These are phyloP conservation scores for Lathyrus sativus DNA, from an alignment of 306 rosid species.

Conservation along the genomic window DNA sequence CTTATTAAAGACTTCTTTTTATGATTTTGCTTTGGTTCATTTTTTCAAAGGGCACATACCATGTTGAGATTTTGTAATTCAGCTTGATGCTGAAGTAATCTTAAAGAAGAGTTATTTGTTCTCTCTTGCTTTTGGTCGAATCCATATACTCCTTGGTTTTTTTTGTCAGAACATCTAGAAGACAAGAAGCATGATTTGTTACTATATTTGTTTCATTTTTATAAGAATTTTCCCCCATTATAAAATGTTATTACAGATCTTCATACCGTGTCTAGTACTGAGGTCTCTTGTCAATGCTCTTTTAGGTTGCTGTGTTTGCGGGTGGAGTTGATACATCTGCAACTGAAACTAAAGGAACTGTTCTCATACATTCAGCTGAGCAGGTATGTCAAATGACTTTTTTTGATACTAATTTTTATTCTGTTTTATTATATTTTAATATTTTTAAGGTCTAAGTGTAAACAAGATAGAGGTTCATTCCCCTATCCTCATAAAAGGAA, in stretches of 20 bases:
- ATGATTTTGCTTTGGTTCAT: constrained; percentile 1
- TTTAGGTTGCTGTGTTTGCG: constrained; percentile 88
- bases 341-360: constrained; percentile 94
- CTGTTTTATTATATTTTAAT: constrained; percentile 7
- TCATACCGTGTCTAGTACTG: constrained; percentile 15
- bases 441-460: not conserved
- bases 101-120: not conserved
- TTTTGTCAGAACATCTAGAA: not conserved
- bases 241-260: constrained; percentile 8
- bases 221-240: not conserved
- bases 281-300: constrained; percentile 36
- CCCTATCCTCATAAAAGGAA: not conserved
- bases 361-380: constrained; percentile 84
- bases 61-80: constrained; percentile 16
- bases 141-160: not conserved
- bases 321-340: constrained; percentile 96
- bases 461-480: constrained; percentile 27
- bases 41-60: not conserved
- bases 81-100: constrained; percentile 3
- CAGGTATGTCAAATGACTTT: constrained; percentile 55
- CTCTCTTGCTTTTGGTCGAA: not conserved
- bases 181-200: constrained; percentile 4
- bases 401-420: constrained; percentile 8
- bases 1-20: not conserved
- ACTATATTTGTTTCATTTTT: constrained; percentile 6